phyloP scores from a whole-genome alignment of 805 yeast genomes.

The Candida schatavii region DNA sequence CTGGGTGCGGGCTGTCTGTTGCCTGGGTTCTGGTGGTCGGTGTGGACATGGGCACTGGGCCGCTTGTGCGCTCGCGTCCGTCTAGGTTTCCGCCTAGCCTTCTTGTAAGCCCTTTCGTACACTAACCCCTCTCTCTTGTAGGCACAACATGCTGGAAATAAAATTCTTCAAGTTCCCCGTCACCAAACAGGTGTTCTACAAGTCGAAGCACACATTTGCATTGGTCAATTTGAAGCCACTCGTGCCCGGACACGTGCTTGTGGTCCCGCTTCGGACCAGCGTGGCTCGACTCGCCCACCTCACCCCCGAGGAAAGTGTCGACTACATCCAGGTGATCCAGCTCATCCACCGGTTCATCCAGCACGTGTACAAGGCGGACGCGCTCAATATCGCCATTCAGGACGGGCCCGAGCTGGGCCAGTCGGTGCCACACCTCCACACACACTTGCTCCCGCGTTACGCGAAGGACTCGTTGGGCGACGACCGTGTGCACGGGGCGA shows the following conservation, averaged over 20 bases:
- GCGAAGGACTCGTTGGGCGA: conserved; percentile 61
- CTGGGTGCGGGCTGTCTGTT: no score
- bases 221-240: conserved; percentile 89
- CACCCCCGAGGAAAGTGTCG: conserved; percentile 66
- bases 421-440: conserved; percentile 91
- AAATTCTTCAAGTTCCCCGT: conserved; percentile 55
- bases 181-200: conserved; percentile 55
- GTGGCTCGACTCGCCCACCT: conserved; percentile 69
- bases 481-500: conserved; percentile 61
- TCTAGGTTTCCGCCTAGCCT: no score
- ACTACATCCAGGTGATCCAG: conserved; percentile 76
- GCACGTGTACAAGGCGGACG: conserved; percentile 68
- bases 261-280: conserved; percentile 70
- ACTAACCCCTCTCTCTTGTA: no score
- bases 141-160: conserved; percentile 23
- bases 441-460: conserved; percentile 88
- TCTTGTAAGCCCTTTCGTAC: no score
- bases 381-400: conserved; percentile 88
- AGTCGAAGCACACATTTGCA: conserved; percentile 69
- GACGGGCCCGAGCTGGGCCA: conserved; percentile 98
- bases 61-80: no score
- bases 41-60: no score
- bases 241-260: conserved; percentile 89
- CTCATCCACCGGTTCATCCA: conserved; percentile 66
- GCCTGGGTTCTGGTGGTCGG: no score